phyloP scores from a whole-genome alignment of 805 yeast genomes.

The Myxozyma kluyveri region DNA sequence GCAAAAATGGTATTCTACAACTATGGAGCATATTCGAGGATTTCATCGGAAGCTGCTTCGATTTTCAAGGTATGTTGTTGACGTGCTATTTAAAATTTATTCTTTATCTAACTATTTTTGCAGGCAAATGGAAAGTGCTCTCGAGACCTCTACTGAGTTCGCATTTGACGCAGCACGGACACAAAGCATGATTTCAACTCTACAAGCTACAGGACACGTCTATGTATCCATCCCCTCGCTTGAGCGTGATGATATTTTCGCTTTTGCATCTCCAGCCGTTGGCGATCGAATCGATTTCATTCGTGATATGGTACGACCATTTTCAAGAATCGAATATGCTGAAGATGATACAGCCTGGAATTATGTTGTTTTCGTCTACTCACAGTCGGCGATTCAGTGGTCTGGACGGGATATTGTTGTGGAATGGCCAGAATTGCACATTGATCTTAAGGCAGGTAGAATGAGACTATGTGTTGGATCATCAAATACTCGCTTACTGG shows the following conservation, averaged over 20 bases:
- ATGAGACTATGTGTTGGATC: slow-evolving; percentile 68
- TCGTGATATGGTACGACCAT: slow-evolving; percentile 19
- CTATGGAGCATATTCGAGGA: slow-evolving; percentile 43
- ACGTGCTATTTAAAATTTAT: background rate
- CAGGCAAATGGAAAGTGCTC: slow-evolving; percentile 53
- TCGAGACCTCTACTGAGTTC: slow-evolving; percentile 63
- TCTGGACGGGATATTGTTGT: slow-evolving; percentile 71
- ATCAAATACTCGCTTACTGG: slow-evolving; percentile 56
- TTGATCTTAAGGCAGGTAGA: slow-evolving; percentile 65
- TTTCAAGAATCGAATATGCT: slow-evolving; percentile 8
- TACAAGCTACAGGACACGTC: slow-evolving; percentile 68
- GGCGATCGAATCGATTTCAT: slow-evolving; percentile 18
- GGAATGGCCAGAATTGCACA: slow-evolving; percentile 36
- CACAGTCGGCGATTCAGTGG: slow-evolving; percentile 86
- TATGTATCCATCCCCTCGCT: slow-evolving; percentile 69
- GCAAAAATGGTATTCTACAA: slow-evolving; percentile 49
- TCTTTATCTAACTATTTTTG: background rate
- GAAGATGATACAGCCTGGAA: slow-evolving; percentile 16
- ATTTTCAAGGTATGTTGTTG: slow-evolving; percentile 49
- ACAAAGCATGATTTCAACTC: slow-evolving; percentile 53
- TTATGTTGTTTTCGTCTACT: slow-evolving; percentile 47
- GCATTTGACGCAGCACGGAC: slow-evolving; percentile 35
- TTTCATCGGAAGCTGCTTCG: slow-evolving; percentile 79
- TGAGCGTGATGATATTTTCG: slow-evolving; percentile 73
- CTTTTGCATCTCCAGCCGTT: slow-evolving; percentile 65